Evolutionary conservation across 2,329 filamentous ascomycete genomes (phyloP).

Genomic region (Alternaria conjuncta): DNA sequence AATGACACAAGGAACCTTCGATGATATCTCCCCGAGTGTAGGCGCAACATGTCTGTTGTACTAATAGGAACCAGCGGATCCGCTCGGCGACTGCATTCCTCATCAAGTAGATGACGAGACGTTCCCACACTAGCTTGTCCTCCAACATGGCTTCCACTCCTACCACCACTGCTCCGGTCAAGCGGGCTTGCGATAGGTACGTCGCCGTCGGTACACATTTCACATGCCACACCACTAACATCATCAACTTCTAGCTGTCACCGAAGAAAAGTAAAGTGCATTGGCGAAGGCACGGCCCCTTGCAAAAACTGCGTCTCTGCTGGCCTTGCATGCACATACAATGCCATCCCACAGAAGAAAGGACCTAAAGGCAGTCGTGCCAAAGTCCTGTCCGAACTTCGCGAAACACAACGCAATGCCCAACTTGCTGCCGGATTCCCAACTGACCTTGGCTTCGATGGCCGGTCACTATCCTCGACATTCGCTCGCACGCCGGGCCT

Average conservation of each 20-base stretch:
- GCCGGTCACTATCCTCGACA: slow-evolving; percentile 51
- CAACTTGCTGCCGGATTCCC: slow-evolving; percentile 52
- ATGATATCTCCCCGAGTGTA: slow-evolving; percentile 29
- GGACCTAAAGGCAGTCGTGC: slow-evolving; percentile 68
- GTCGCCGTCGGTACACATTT: slow-evolving; percentile 19
- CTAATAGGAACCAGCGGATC: slow-evolving; percentile 33
- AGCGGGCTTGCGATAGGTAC: slow-evolving; percentile 53
- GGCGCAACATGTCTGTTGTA: slow-evolving; percentile 34
- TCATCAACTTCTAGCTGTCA: slow-evolving; percentile 48
- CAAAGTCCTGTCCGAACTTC: slow-evolving; percentile 67
- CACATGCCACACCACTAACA: slow-evolving; percentile 16
- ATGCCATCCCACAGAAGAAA: slow-evolving; percentile 69
- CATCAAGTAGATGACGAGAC: slow-evolving; percentile 24
- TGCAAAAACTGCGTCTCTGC: slow-evolving; percentile 68
- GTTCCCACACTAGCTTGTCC: slow-evolving; percentile 2
- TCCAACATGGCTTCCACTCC: slow-evolving; percentile 29
- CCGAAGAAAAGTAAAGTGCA: slow-evolving; percentile 59
- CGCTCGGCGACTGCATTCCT: slow-evolving; percentile 28
- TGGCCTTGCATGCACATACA: slow-evolving; percentile 67
- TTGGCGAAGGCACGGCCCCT: slow-evolving; percentile 58
- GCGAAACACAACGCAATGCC: slow-evolving; percentile 57
- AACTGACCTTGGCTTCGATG: slow-evolving; percentile 49
- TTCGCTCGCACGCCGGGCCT: slow-evolving; percentile 57
- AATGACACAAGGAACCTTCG: slow-evolving; percentile 41
- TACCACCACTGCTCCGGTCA: slow-evolving; percentile 46